These are phyloP conservation scores for Neurospora sp. DNA, from an alignment of 495 filamentous ascomycete genomes.

Conservation along the genomic window DNA sequence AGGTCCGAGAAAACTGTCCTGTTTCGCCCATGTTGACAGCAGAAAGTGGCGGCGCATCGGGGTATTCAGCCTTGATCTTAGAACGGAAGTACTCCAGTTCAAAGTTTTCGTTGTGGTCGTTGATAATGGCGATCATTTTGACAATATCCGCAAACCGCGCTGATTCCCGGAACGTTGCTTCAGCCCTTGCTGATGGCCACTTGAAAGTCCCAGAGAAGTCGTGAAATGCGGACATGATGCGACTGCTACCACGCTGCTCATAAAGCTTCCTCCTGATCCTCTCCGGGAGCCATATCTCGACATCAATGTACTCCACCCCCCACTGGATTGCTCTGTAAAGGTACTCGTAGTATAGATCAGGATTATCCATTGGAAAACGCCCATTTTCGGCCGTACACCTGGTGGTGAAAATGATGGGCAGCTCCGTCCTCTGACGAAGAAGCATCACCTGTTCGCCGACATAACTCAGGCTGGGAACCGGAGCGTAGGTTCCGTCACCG, in stretches of 20 bases:
- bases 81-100: constrained; percentile 82
- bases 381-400: constrained; percentile 72
- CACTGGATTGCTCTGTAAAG: constrained; percentile 70
- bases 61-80: constrained; percentile 53
- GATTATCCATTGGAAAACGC: constrained; percentile 72
- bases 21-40: constrained; percentile 79
- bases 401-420: constrained; percentile 80
- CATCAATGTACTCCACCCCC: constrained; percentile 82
- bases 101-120: constrained; percentile 70
- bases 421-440: constrained; percentile 66
- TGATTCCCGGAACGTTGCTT: constrained; percentile 56
- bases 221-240: constrained; percentile 79
- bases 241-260: constrained; percentile 60
- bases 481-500: constrained; percentile 40
- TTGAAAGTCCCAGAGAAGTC: constrained; percentile 76
- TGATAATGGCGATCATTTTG: constrained; percentile 79
- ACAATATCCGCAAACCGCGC: constrained; percentile 70
- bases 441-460: constrained; percentile 79
- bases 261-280: constrained; percentile 55
- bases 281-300: constrained; percentile 77
- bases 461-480: constrained; percentile 67
- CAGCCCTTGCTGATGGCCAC: constrained; percentile 62
- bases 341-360: constrained; percentile 61
- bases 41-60: constrained; percentile 58
- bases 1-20: constrained; percentile 67